These are phyloP conservation scores for Citrus inodora DNA, from an alignment of 345 rosid species.

Conservation along the genomic window DNA sequence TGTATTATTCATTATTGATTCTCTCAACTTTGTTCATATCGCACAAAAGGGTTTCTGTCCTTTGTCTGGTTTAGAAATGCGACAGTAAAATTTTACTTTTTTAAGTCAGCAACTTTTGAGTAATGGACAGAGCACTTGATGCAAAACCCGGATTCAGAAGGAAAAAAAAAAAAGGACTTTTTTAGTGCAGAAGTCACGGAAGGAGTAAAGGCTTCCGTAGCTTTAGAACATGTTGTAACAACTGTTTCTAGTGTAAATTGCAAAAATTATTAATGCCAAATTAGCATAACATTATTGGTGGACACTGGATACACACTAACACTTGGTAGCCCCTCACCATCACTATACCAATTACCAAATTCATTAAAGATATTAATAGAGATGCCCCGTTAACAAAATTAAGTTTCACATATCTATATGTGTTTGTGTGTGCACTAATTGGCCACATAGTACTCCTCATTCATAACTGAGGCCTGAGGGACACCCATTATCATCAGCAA, in stretches of 20 bases:
- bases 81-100: not conserved
- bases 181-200: not conserved
- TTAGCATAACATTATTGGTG: not conserved
- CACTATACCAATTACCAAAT: not conserved
- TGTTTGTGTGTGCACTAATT: not conserved
- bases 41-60: not conserved
- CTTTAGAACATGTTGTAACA: not conserved
- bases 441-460: constrained; percentile 18
- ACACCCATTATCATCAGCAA: not conserved
- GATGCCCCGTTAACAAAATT: not conserved
- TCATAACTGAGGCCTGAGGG: no score
- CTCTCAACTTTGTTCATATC: constrained; percentile 18
- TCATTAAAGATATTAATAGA: constrained; percentile 1
- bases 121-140: constrained; percentile 8
- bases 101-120: not conserved
- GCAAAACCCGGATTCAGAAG: constrained; percentile 5
- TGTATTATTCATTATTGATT: constrained; percentile 16
- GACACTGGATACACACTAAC: not conserved
- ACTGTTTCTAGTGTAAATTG: not conserved
- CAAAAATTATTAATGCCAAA: not conserved
- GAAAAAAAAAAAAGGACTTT: not conserved
- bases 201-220: not conserved
- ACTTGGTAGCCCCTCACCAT: not conserved
- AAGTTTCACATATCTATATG: not conserved
- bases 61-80: constrained; percentile 8